These are phyloP conservation scores for Auricularia sp. DNA, from an alignment of 768 basidiomycete species.

Conservation along the genomic window DNA sequence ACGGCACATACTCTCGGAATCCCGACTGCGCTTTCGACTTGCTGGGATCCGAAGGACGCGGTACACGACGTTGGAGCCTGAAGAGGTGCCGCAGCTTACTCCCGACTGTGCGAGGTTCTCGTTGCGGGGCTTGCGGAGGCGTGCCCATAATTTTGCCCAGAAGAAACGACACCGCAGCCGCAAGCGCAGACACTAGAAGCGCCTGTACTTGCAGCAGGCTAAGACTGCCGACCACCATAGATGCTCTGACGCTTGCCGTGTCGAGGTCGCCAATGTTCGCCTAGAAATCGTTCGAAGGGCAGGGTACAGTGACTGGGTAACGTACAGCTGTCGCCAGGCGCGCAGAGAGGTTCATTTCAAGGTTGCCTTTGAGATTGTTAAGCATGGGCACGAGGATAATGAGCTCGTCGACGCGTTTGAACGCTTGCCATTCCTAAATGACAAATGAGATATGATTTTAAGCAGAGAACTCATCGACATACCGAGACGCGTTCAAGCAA, in stretches of 20 bases:
- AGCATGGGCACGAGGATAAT: slow-evolving; percentile 94
- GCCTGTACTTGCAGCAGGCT: slow-evolving; percentile 89
- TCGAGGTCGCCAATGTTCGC: slow-evolving; percentile 90
- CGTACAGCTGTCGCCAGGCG: slow-evolving; percentile 77
- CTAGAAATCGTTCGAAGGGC: slow-evolving; percentile 6
- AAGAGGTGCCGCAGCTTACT: not conserved
- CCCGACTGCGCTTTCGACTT: not conserved
- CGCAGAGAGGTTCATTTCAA: slow-evolving; percentile 97
- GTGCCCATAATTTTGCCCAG: slow-evolving; percentile 34
- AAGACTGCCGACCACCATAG: slow-evolving; percentile 72
- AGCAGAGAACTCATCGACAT: slow-evolving; percentile 15
- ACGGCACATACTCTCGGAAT: not conserved
- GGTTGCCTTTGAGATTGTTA: slow-evolving; percentile 92
- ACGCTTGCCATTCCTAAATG: slow-evolving; percentile 73
- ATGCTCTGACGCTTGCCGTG: slow-evolving; percentile 45
- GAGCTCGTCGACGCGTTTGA: slow-evolving; percentile 84
- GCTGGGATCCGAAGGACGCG: not conserved
- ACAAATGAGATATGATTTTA: not conserved
- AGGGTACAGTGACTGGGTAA: not conserved
- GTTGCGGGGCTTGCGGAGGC: not conserved
- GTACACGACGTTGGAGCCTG: not conserved
- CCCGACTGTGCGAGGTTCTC: not conserved
- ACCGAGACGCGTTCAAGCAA: slow-evolving; percentile 82
- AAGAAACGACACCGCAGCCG: slow-evolving; percentile 65
- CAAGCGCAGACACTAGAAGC: slow-evolving; percentile 76